Conservation (phyloP, 225 moss, liverwort and hornwort genomes). For the Pseudoscleropodium purum region DNA sequence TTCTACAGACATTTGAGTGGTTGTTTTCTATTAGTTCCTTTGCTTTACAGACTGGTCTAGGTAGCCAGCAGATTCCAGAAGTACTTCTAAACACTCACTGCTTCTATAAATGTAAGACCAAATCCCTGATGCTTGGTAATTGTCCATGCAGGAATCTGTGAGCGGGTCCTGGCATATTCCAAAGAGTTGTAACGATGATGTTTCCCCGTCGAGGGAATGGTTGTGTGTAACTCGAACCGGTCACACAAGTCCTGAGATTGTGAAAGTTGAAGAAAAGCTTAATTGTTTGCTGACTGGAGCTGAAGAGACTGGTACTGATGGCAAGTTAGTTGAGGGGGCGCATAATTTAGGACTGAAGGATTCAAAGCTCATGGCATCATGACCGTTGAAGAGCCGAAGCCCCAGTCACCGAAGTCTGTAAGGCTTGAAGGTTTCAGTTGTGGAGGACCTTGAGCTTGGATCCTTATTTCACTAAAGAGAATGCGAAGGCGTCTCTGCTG, state of each 20-base stretch:
- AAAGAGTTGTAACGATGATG: constrained; percentile 46
- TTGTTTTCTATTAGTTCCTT: background rate
- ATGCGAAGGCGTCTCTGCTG: background rate
- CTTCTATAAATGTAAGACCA: background rate
- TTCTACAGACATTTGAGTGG: background rate
- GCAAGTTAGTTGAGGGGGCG: background rate
- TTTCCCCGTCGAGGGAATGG: constrained; percentile 57
- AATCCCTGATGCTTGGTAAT: background rate
- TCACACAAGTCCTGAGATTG: constrained; percentile 11
- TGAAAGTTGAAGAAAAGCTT: constrained; percentile 12
- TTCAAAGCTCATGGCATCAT: background rate
- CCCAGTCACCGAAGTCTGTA: background rate
- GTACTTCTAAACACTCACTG: background rate
- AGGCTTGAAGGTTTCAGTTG: background rate
- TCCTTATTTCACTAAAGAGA: background rate
- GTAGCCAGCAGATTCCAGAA: background rate
- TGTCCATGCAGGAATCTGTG: constrained; percentile 65
- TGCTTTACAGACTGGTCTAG: background rate
- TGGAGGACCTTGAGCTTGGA: background rate
- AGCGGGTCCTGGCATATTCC: constrained; percentile 88
- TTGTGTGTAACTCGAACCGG: constrained; percentile 65
- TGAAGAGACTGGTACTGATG: background rate
- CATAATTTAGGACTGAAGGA: background rate
- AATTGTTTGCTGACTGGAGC: background rate
- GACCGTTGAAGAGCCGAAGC: background rate